These are phyloP conservation scores for Mortierella sp. DNA, from an alignment of 371 early-diverging fungal genomes.

Conservation along the genomic window DNA sequence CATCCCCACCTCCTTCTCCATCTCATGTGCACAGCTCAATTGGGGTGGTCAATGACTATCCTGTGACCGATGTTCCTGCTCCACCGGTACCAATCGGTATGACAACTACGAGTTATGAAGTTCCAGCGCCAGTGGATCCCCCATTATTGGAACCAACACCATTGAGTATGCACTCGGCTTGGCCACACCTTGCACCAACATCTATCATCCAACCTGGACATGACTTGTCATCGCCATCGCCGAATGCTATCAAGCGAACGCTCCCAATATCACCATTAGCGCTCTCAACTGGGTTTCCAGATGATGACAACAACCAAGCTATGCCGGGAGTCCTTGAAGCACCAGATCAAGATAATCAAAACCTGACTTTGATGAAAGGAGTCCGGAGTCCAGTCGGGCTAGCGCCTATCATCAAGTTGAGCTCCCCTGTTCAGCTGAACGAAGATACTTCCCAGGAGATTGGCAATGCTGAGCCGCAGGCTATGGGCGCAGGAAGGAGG, in stretches of 20 bases:
- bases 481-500: conserved; percentile 19
- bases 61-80: conserved; percentile 5
- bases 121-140: not conserved
- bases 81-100: conserved; percentile 12
- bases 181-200: not conserved
- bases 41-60: not conserved
- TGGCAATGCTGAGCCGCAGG: conserved; percentile 1
- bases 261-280: conserved; percentile 44
- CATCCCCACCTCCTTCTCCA: not conserved
- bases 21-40: not conserved
- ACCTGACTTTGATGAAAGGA: too few relatives aligned
- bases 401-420: not conserved
- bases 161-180: not conserved
- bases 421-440: not conserved
- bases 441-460: conserved; percentile 2
- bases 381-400: too few relatives aligned
- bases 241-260: conserved; percentile 10
- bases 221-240: not conserved
- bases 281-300: conserved; percentile 4
- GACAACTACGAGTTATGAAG: not conserved
- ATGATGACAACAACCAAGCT: conserved; percentile 5
- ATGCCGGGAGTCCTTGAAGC: too few relatives aligned
- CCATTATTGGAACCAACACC: too few relatives aligned
- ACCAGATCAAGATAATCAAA: too few relatives aligned
- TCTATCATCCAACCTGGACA: not conserved